Conservation (phyloP, 2,329 filamentous ascomycete genomes). For the Emericellopsis cladophorae region DNA sequence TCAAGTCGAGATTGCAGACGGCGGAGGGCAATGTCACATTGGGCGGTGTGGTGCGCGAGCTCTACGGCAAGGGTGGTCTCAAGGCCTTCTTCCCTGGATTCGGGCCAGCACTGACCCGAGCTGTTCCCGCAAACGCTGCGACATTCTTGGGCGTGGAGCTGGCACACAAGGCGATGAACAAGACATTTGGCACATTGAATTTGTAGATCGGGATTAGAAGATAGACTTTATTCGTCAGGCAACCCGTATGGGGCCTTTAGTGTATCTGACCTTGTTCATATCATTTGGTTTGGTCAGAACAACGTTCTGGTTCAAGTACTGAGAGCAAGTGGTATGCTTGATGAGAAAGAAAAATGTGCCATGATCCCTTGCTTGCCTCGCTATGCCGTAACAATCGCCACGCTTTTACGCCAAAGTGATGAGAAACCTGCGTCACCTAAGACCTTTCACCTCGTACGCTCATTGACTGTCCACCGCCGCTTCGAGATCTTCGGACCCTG, state of each 20-base stretch:
- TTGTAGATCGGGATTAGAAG: background rate
- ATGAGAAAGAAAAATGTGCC: too few species aligned
- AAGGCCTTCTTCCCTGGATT: conserved; percentile 97
- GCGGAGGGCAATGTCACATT: conserved; percentile 77
- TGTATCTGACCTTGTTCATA: too few species aligned
- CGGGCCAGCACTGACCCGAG: conserved; percentile 80
- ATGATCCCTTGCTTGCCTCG: too few species aligned
- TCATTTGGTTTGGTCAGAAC: too few species aligned
- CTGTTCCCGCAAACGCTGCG: conserved; percentile 90
- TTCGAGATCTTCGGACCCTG: conserved; percentile 34
- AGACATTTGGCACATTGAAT: conserved; percentile 41
- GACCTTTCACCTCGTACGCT: conserved; percentile 14
- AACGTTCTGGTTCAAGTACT: too few species aligned
- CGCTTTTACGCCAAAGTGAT: too few species aligned
- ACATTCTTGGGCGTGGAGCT: conserved; percentile 83
- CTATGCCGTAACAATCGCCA: too few species aligned
- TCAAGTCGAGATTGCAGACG: conserved; percentile 89
- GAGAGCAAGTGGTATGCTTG: too few species aligned
- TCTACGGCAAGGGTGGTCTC: conserved; percentile 74
- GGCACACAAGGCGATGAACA: conserved; percentile 73
- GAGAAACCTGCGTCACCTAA: too few species aligned
- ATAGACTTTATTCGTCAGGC: background rate
- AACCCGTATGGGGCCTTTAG: background rate
- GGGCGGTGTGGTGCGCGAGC: conserved; percentile 61
- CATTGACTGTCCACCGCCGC: conserved; percentile 43